phyloP scores from a whole-genome alignment of 352 stramenopile genomes.

The Blastocystis sp. region DNA sequence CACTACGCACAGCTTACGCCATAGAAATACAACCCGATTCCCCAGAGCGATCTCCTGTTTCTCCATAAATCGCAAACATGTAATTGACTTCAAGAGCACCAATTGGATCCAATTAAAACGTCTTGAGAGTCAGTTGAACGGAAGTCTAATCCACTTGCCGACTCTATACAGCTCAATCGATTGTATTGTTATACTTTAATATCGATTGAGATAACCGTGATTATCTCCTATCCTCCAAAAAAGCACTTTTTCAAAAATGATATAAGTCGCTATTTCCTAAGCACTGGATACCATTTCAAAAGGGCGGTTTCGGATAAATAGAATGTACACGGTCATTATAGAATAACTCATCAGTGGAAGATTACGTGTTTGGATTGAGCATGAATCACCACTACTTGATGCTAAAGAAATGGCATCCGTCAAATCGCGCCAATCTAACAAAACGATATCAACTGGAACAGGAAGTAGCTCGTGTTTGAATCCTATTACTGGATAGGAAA shows the following conservation, averaged over 20 bases:
- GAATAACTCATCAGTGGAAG: no score
- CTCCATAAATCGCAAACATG: background rate
- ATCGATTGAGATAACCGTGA: no score
- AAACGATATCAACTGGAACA: conserved; percentile 29
- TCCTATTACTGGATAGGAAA: background rate
- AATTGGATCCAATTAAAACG: background rate
- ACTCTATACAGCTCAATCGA: no score
- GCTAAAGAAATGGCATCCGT: conserved; percentile 49
- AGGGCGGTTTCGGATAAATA: no score
- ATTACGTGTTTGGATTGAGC: background rate
- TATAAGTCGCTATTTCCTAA: no score
- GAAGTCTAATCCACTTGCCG: background rate
- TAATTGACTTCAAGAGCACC: background rate
- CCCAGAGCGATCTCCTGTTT: background rate
- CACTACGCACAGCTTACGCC: background rate
- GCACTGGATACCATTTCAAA: no score
- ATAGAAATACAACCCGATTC: background rate
- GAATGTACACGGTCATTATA: no score
- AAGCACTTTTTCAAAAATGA: no score
- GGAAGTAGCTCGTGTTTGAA: background rate
- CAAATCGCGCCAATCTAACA: conserved; percentile 37
- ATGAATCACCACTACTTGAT: conserved; percentile 59
- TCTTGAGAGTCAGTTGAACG: background rate
- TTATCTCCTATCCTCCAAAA: no score
- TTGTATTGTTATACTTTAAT: no score